phyloP scores from a whole-genome alignment of 805 yeast species.

The Maudiozyma barnettii region DNA sequence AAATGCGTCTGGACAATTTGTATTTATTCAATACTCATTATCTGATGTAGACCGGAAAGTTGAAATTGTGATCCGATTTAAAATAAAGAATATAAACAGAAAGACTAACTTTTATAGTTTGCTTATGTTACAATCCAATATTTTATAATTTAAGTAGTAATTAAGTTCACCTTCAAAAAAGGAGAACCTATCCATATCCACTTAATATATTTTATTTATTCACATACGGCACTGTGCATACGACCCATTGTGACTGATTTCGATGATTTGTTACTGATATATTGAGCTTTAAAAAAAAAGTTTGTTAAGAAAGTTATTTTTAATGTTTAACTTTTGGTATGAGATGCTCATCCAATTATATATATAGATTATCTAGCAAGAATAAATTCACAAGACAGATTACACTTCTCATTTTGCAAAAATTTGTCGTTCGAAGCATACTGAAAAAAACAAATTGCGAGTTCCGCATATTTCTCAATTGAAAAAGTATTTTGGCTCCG shows the following conservation, averaged over 20 bases:
- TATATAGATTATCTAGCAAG: too few species aligned
- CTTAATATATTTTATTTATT: neutral
- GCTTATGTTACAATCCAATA: neutral
- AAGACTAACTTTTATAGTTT: neutral
- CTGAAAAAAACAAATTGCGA: too few species aligned
- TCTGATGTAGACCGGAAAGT: conserved; percentile 23
- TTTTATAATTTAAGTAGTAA: neutral
- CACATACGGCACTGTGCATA: conserved; percentile 96
- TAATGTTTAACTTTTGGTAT: too few species aligned
- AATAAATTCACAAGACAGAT: too few species aligned
- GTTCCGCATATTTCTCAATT: too few species aligned
- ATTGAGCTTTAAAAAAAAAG: conserved; percentile 3
- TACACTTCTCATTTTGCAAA: too few species aligned
- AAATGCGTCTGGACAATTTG: neutral
- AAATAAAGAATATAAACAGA: conserved; percentile 1
- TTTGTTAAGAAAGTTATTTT: too few species aligned
- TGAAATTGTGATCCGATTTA: conserved; percentile 9
- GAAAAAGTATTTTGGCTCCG: too few species aligned
- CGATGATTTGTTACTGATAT: conserved; percentile 17
- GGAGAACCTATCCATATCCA: neutral
- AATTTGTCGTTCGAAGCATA: too few species aligned
- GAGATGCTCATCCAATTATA: too few species aligned
- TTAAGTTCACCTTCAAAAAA: too few species aligned
- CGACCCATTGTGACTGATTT: conserved; percentile 89
- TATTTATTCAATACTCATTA: neutral